Evolutionary conservation across 1,284 basidiomycete genomes (phyloP), one percentile per base, ranked within the genome.

Genomic region (Ustilago esculenta): DNA sequence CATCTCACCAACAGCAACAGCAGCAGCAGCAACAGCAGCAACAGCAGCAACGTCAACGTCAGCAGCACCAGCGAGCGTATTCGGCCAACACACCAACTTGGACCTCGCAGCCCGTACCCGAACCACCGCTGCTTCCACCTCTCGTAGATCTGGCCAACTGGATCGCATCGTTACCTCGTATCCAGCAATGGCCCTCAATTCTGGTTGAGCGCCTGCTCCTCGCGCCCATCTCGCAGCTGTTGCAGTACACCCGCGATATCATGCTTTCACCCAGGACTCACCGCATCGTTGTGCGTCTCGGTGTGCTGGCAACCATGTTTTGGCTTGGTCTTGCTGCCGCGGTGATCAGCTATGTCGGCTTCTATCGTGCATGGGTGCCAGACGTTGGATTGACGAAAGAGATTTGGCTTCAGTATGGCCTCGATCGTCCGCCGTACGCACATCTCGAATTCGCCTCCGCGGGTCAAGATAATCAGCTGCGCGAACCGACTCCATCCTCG

Each of bases 291-390:
- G 53, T 81, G 7, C 73, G 80, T 7, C 54, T 76, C 9, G 58
- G 65, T 39, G 59, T 81, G 32, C 68, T 81, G n/a, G 52, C 48
- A 2, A 61, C 71, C 32, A 53, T 81, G 40, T 76, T 76, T 25
- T 69, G 65, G 59, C 33, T 73, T 10, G 74, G 74, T 5, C 48
- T 81, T 1, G 63, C 51, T 1, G 48, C 73, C 14, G 79, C 80
- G 6, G 44, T 81, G 12, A 18, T 75, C 18, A 77, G 75, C 33
- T 81, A 81, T 41, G 52, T 75, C 25, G 77, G 77, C 14, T 81
- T 81, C 57, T 80, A 80, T 44, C 55, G 77, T 29, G 73, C 74
- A 4, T 81, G 80, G 79, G 77, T 81, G 9, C 80, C 80, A 5
- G 60, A 75, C 18, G 69, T 75, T 4, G 69, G 76, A 5, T 42